Evolutionary conservation across 768 basidiomycete genomes (phyloP), one percentile per base, ranked within the genome.

Genomic region (Leccinum olivaceopallidum): DNA sequence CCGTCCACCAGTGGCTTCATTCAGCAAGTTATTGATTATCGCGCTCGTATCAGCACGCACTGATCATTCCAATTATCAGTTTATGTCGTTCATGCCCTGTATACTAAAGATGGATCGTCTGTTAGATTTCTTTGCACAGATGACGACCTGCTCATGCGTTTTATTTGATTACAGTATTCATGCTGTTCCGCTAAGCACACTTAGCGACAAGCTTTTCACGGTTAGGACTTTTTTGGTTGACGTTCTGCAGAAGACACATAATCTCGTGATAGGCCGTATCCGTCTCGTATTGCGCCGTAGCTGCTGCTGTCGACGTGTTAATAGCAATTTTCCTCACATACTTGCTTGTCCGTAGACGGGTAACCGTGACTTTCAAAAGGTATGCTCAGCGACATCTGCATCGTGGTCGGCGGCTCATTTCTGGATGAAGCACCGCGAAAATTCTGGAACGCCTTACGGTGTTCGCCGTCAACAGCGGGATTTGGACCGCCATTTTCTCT

Each of bases 401-500:
- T 5, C 16, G 4, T 48, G 13, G 3, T 34, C 28, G 28, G n/a
- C 5, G 48, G 44, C 30, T 50, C 18, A 57, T 34, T 34, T n/a
- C 20, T 26, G 32, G 8, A 18, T 32, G 6, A 28, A 57, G 56
- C 6, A 57, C 56, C 12, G 48, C 48, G 18, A 57, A 4, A 37
- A 37, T 50, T 36, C 48, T 57, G 5, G 56, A 49, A 37, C 56
- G 56, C 48, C 56, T 57, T 12, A 50, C 56, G 6, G 34, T 57
- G 9, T 57, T 57, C 10, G 47, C 56, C 5, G 37, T 57, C 22
- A 57, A 50, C 48, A 57, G 56, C 22, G 56, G 56, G 10, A 57
- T 57, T 14, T 57, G 56, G 56, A 57, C 56, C 14, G 56, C 56
- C 5, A 37, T 48, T 36, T 57, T 57, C 24, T 57, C 56, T 22